Evolutionary conservation across 2,329 filamentous ascomycete genomes (phyloP).

Genomic region (Neophaeococcomyces mojaviensis): DNA sequence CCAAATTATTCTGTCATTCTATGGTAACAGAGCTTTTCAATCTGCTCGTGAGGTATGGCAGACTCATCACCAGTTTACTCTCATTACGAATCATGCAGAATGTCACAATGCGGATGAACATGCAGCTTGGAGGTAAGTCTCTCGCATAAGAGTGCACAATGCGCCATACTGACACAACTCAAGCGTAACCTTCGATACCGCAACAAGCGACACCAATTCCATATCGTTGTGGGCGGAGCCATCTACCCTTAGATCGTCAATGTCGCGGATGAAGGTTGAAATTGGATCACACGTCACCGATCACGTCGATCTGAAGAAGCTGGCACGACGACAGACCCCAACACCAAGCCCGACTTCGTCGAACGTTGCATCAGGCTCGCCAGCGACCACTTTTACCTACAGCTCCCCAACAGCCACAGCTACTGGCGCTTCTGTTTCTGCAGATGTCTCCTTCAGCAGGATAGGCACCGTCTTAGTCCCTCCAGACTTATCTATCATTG

Average conservation of each 20-base stretch:
- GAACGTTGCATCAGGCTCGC: background rate
- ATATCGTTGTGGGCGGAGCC: background rate
- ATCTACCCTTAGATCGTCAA: background rate
- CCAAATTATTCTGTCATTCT: conserved; percentile 12
- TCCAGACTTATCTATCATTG: background rate
- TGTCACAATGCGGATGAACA: background rate
- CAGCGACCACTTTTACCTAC: background rate
- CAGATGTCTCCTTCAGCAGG: background rate
- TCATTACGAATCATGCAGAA: background rate
- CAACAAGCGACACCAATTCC: background rate
- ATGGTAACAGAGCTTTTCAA: conserved; percentile 11
- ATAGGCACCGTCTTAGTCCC: conserved; percentile 9
- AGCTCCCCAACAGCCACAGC: background rate
- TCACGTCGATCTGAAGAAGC: background rate
- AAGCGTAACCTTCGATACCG: background rate
- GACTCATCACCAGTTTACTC: background rate
- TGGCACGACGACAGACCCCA: background rate
- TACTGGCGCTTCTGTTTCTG: background rate
- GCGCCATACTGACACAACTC: background rate
- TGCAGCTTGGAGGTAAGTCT: background rate
- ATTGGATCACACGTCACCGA: background rate
- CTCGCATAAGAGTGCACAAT: background rate
- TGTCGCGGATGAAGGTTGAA: background rate
- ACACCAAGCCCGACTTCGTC: background rate
- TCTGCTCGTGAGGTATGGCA: background rate